Evolutionary conservation across 139 green algal genomes (phyloP).

Genomic region (Micractinium sp.): DNA sequence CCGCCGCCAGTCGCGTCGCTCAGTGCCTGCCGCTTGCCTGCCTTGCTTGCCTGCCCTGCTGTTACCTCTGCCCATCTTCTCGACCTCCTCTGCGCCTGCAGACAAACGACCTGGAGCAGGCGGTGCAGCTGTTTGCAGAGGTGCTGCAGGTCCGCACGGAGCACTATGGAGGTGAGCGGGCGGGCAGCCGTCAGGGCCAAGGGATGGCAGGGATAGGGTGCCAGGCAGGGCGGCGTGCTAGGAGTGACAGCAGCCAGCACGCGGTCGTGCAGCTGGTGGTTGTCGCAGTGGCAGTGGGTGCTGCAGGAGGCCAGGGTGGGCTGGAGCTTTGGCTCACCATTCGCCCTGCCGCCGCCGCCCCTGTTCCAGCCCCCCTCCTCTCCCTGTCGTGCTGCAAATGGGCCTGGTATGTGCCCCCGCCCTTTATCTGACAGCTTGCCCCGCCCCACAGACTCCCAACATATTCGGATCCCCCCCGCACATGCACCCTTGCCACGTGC

Average conservation of each 20-base stretch:
- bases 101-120: conserved; percentile 56
- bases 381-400: no score
- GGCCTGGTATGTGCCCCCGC: no score
- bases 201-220: neutral
- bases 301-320: neutral
- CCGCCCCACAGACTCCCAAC: no score
- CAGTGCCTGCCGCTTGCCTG: neutral
- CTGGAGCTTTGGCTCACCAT: no score
- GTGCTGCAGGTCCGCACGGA: conserved; percentile 48
- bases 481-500: neutral
- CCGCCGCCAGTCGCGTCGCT: neutral
- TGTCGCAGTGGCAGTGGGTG: neutral
- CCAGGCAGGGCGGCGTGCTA: neutral
- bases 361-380: no score
- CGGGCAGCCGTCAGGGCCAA: neutral
- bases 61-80: neutral
- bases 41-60: neutral
- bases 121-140: conserved; percentile 59
- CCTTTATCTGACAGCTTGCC: no score
- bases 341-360: no score
- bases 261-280: neutral
- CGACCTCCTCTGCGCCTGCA: conserved; percentile 18
- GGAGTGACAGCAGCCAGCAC: no score
- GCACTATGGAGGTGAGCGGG: conserved; percentile 57
- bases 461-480: neutral